phyloP scores from a whole-genome alignment of 495 filamentous ascomycete genomes.

The Pseudoneurospora amorphoporcata region DNA sequence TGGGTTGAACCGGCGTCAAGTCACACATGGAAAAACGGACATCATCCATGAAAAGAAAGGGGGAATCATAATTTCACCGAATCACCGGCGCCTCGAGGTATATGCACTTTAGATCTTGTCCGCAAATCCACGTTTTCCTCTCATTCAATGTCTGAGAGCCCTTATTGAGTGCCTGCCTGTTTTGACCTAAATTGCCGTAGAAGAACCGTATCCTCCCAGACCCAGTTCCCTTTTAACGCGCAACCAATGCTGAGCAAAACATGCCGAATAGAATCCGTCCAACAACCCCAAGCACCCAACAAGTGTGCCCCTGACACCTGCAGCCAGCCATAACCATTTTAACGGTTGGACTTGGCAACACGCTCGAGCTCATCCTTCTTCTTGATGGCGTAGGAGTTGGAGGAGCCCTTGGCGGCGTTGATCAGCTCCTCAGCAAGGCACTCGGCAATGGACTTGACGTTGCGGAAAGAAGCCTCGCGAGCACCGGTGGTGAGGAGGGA shows the following conservation, averaged over 20 bases:
- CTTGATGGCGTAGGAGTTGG: slow-evolving; percentile 99
- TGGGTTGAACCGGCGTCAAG: background rate
- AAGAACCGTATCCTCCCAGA: background rate
- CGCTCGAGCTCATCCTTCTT: slow-evolving; percentile 99
- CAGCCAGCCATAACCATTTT: slow-evolving; percentile 36
- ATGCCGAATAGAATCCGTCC: slow-evolving; percentile 38
- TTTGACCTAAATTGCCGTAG: background rate
- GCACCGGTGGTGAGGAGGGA: slow-evolving; percentile 95
- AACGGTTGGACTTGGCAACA: slow-evolving; percentile 99
- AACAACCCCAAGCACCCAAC: slow-evolving; percentile 15
- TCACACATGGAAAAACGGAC: background rate
- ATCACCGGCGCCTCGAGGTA: background rate
- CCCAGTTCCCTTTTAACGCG: background rate
- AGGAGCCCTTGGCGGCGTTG: slow-evolving; percentile 99
- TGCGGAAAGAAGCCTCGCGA: slow-evolving; percentile 94
- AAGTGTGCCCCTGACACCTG: slow-evolving; percentile 21
- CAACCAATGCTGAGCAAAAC: slow-evolving; percentile 22
- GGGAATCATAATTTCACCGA: background rate
- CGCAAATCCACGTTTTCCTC: background rate
- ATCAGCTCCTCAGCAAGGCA: slow-evolving; percentile 99
- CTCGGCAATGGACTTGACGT: slow-evolving; percentile 97
- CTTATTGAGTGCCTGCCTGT: background rate
- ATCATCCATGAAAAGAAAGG: background rate
- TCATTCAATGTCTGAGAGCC: background rate
- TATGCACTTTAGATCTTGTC: background rate